Conservation (phyloP, 805 yeast genomes). For the Pachysolen tannophilus region DNA sequence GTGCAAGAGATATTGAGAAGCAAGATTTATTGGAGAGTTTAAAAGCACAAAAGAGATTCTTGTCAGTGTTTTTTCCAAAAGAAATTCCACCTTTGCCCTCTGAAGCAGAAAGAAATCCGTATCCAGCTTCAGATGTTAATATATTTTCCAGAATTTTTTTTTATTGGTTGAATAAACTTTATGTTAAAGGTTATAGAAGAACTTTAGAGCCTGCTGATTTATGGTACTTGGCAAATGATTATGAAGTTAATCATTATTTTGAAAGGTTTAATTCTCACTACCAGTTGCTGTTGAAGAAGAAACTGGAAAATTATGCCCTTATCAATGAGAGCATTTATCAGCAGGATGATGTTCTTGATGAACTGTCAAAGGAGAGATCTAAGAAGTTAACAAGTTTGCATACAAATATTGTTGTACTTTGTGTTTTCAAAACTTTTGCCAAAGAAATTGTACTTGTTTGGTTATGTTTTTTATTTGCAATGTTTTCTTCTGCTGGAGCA, state of each 20-base stretch:
- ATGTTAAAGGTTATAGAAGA: conserved; percentile 53
- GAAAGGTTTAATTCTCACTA: conserved; percentile 23
- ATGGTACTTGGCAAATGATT: conserved; percentile 27
- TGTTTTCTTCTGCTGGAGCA: conserved; percentile 38
- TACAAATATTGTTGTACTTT: conserved; percentile 29
- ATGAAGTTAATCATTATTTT: conserved; percentile 19
- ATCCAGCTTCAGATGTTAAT: conserved; percentile 26
- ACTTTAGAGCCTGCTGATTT: conserved; percentile 51
- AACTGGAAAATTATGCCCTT: conserved; percentile 16
- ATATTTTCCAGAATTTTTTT: conserved; percentile 32
- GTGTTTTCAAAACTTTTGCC: conserved; percentile 31
- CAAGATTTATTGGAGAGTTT: no score
- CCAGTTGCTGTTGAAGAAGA: conserved; percentile 20
- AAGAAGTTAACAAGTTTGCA: conserved; percentile 31
- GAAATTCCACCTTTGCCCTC: conserved; percentile 31
- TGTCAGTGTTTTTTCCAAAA: conserved; percentile 26
- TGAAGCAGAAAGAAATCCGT: conserved; percentile 30
- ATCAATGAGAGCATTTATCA: conserved; percentile 12
- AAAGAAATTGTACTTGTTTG: conserved; percentile 38
- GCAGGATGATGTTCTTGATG: no score
- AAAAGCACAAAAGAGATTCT: conserved; percentile 24
- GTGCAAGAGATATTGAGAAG: no score
- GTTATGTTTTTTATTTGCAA: conserved; percentile 31
- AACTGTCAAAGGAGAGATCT: no score
- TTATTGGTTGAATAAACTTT: conserved; percentile 53